Evolutionary conservation across 495 filamentous ascomycete genomes (phyloP), one percentile per base, ranked within the genome.

Genomic region (Bombardia bombarda): DNA sequence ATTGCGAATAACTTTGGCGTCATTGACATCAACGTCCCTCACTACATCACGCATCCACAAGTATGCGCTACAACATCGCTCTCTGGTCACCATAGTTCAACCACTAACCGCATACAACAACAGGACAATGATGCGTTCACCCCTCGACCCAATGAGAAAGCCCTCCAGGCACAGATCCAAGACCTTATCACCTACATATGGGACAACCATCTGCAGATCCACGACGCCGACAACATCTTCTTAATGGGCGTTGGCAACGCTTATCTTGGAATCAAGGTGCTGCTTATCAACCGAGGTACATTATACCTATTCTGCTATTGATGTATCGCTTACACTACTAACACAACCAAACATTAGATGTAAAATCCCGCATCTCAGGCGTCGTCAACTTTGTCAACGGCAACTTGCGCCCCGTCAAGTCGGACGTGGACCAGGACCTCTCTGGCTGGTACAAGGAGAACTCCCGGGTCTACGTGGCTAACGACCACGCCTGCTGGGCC

Each of bases 121-220:
- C 17, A 51, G 40, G 58, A 66, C 36, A 45, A 59, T 4, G 60
- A 66, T 16, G 43, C 67, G 6, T 68, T 51, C 51, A 64, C 51
- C 1, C 54, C 61, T 10, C 42, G 49, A 10, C 26, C 51, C 2
- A 53, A 63, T 21, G 63, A 67, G 46, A 47, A 60, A 23, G 49
- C 55, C 1, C 34, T 70, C 7, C 63, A 78, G 40, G 66, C 71
- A 1, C 76, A 80, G 32, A 82, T 82, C 0, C 75, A 83, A 42
- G 84, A 92, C 48, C 63, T 97, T 7, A 82, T 87, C 14, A 78
- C 75, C 41, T 97, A 94, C 53, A 60, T 98, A 24, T 98, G 93
- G 93, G 90, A 97, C 51, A 98, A 98, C 55, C 95, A 95, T 51
- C 84, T 98, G 25, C 86, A 94, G 73, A 80, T 84, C 3, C 74